Evolutionary conservation across 2,329 filamentous ascomycete genomes (phyloP).

Genomic region (Mollisiaceae sp.): DNA sequence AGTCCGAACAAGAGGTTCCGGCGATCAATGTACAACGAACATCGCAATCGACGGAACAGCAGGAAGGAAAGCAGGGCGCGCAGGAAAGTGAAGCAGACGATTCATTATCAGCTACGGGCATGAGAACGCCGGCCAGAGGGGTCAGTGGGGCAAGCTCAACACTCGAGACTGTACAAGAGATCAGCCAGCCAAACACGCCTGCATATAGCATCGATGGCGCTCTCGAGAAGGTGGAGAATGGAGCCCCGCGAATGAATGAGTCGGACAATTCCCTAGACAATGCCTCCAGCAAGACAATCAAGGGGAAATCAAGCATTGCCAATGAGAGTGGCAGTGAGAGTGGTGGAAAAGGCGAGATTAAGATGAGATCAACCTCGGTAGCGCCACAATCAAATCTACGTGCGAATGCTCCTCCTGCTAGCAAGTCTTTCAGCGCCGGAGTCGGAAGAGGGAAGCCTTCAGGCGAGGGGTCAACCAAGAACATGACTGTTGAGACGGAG

Average conservation of each 20-base stretch:
- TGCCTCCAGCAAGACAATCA: conserved; percentile 27
- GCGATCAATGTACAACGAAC: conserved; percentile 59
- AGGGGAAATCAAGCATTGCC: conserved; percentile 51
- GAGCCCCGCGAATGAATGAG: conserved; percentile 51
- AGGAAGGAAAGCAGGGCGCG: conserved; percentile 31
- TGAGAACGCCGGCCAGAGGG: conserved; percentile 65
- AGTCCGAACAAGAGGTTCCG: conserved; percentile 56
- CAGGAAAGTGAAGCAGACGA: conserved; percentile 39
- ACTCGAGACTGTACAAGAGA: conserved; percentile 91
- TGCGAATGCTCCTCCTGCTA: conserved; percentile 60
- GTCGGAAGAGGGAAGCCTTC: conserved; percentile 70
- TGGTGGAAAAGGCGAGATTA: conserved; percentile 57
- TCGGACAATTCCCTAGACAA: conserved; percentile 41
- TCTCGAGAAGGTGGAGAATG: conserved; percentile 53
- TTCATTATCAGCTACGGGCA: conserved; percentile 45
- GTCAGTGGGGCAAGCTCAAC: conserved; percentile 64
- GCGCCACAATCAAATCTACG: conserved; percentile 52
- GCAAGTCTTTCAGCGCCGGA: conserved; percentile 64
- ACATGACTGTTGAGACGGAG: conserved; percentile 98
- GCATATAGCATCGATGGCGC: conserved; percentile 53
- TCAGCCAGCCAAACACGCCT: conserved; percentile 77
- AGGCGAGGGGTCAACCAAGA: conserved; percentile 76
- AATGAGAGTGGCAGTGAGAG: conserved; percentile 71
- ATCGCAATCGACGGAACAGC: conserved; percentile 47
- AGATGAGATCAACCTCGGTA: conserved; percentile 41